Conservation (phyloP, 768 basidiomycete genomes). For the Mycena vitilis region DNA sequence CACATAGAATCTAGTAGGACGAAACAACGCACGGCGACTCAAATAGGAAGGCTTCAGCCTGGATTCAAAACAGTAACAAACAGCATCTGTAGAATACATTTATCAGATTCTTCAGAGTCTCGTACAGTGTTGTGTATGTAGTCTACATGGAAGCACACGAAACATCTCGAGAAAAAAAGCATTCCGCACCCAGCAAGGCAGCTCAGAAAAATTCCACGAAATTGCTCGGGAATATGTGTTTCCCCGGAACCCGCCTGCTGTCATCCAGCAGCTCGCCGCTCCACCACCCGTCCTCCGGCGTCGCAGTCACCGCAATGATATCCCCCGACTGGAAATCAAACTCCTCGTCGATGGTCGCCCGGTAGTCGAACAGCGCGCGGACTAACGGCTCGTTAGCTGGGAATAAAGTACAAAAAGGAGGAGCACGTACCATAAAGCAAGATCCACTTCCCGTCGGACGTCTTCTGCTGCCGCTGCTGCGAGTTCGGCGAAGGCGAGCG, state of each 20-base stretch:
- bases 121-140: too few relatives aligned
- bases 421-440: conserved; percentile 85
- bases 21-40: neutral
- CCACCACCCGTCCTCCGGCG: conserved; percentile 99
- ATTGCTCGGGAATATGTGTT: conserved; percentile 89
- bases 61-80: neutral
- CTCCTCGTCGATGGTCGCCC: conserved; percentile 88
- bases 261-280: conserved; percentile 89
- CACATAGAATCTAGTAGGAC: conserved; percentile 22
- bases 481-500: conserved; percentile 69
- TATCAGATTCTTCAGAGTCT: neutral
- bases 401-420: conserved; percentile 18
- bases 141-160: neutral
- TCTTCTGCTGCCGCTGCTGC: conserved; percentile 51
- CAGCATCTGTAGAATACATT: neutral
- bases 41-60: neutral
- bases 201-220: conserved; percentile 82
- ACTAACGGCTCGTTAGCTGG: conserved; percentile 55
- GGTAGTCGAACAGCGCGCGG: conserved; percentile 90
- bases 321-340: conserved; percentile 97
- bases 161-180: neutral
- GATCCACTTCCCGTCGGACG: conserved; percentile 85
- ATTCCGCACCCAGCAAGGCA: neutral
- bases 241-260: conserved; percentile 72
- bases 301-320: conserved; percentile 94